Conservation (phyloP, 345 rosid species). For the Odontarrhena argentea region DNA sequence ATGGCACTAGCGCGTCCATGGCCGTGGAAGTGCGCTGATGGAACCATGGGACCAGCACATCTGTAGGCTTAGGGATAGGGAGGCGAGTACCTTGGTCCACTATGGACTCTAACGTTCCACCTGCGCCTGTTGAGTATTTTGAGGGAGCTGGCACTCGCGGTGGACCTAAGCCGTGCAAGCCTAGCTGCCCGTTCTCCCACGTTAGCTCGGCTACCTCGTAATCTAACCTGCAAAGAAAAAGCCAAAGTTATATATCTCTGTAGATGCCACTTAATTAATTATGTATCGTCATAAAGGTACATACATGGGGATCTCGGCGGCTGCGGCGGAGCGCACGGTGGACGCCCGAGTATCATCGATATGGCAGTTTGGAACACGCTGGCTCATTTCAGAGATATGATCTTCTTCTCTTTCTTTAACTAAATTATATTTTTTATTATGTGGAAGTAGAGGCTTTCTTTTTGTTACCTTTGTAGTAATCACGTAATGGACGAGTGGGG, state of each 20-base stretch:
- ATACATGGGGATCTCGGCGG: conserved; percentile 60
- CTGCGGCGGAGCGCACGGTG: conserved; percentile 45
- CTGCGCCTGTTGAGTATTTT: conserved; percentile 55
- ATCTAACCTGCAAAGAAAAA: conserved; percentile 52
- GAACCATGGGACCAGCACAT: conserved; percentile 62
- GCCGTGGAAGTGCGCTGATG: conserved; percentile 43
- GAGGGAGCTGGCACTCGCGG: conserved; percentile 49
- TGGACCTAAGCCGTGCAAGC: conserved; percentile 74
- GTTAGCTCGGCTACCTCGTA: conserved; percentile 92
- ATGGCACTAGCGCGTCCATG: conserved; percentile 87
- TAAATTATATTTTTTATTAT: background rate
- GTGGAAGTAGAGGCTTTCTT: background rate
- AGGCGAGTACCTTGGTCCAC: conserved; percentile 79
- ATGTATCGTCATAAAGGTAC: background rate
- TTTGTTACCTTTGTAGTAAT: conserved; percentile 27
- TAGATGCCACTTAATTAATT: no score
- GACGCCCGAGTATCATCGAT: conserved; percentile 49
- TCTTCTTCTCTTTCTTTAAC: conserved; percentile 28
- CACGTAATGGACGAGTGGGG: conserved; percentile 36
- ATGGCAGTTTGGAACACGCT: conserved; percentile 85
- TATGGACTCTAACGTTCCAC: conserved; percentile 87
- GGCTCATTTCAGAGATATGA: conserved; percentile 55
- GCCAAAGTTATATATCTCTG: background rate
- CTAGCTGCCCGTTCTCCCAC: conserved; percentile 91
- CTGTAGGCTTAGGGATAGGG: conserved; percentile 36